Evolutionary conservation across 2,329 filamentous ascomycete species (phyloP).

Genomic region (Diaporthe citriasiana): DNA sequence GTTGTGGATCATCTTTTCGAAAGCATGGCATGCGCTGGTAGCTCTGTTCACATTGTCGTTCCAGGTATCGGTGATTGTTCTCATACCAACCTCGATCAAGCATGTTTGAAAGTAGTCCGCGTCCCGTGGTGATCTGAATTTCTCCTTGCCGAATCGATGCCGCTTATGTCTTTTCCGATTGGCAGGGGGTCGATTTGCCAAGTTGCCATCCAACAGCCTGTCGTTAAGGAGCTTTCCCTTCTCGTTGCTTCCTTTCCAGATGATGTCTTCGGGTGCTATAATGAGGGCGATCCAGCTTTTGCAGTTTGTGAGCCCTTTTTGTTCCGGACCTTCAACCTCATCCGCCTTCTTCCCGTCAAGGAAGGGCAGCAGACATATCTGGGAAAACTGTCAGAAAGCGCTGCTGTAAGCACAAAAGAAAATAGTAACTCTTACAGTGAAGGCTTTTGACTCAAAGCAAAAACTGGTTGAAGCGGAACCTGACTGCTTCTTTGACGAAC

Average conservation of each 20-base stretch:
- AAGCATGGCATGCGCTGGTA: background rate
- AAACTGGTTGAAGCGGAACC: background rate
- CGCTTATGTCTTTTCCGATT: background rate
- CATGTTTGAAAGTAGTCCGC: conserved; percentile 3
- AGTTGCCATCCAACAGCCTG: background rate
- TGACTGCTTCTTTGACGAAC: background rate
- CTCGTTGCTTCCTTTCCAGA: background rate
- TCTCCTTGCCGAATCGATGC: background rate
- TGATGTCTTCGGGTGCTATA: background rate
- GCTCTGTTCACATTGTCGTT: background rate
- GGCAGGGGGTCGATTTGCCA: background rate
- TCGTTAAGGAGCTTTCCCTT: background rate
- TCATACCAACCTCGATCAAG: conserved; percentile 3
- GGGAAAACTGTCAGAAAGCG: background rate
- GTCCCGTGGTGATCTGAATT: background rate
- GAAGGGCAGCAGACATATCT: background rate
- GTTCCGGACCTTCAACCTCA: background rate
- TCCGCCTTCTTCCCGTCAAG: background rate
- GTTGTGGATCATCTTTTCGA: background rate
- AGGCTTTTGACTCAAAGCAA: background rate
- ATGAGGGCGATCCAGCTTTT: background rate
- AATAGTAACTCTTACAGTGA: background rate
- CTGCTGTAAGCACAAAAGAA: background rate
- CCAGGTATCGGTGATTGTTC: background rate
- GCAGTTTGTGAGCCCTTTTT: background rate